Evolutionary conservation across 768 basidiomycete species (phyloP).

Genomic region (Hydnomerulius pinastri): DNA sequence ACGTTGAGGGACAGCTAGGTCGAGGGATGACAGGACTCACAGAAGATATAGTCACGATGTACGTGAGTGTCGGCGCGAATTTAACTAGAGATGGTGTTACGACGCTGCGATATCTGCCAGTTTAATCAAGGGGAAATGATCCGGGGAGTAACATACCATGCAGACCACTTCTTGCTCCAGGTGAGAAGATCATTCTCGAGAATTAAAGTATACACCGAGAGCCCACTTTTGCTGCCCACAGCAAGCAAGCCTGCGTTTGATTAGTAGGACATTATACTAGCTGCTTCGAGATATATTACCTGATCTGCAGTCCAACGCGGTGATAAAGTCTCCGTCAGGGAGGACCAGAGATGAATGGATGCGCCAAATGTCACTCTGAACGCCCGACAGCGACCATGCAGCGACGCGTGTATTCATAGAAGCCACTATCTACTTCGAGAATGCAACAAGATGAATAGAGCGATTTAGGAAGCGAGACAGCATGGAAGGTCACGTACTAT

Average conservation of each 20-base stretch:
- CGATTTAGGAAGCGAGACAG: slow-evolving; percentile 7
- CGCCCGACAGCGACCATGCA: slow-evolving; percentile 76
- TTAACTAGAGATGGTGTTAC: slow-evolving; percentile 51
- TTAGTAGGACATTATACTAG: slow-evolving; percentile 24
- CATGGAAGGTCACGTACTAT: slow-evolving; percentile 53
- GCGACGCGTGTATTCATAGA: slow-evolving; percentile 69
- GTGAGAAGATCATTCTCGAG: slow-evolving; percentile 81
- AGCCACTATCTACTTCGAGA: slow-evolving; percentile 62
- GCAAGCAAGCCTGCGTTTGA: slow-evolving; percentile 65
- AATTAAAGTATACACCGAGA: slow-evolving; percentile 77
- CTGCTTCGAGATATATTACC: slow-evolving; percentile 48
- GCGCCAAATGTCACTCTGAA: slow-evolving; percentile 65
- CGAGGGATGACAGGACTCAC: slow-evolving; percentile 38
- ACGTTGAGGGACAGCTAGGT: slow-evolving; percentile 7
- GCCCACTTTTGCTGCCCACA: slow-evolving; percentile 57
- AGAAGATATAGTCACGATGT: slow-evolving; percentile 63
- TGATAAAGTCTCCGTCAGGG: slow-evolving; percentile 53
- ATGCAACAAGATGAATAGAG: slow-evolving; percentile 6
- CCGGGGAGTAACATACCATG: slow-evolving; percentile 44
- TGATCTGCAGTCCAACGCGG: slow-evolving; percentile 70
- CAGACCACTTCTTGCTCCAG: slow-evolving; percentile 80
- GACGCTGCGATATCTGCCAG: slow-evolving; percentile 38
- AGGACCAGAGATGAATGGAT: slow-evolving; percentile 82
- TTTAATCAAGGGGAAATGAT: slow-evolving; percentile 7
- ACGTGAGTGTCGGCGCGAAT: slow-evolving; percentile 78